These are phyloP conservation scores for Ophiostoma tasmaniense DNA, from an alignment of 2,329 filamentous ascomycete species.

Conservation along the genomic window DNA sequence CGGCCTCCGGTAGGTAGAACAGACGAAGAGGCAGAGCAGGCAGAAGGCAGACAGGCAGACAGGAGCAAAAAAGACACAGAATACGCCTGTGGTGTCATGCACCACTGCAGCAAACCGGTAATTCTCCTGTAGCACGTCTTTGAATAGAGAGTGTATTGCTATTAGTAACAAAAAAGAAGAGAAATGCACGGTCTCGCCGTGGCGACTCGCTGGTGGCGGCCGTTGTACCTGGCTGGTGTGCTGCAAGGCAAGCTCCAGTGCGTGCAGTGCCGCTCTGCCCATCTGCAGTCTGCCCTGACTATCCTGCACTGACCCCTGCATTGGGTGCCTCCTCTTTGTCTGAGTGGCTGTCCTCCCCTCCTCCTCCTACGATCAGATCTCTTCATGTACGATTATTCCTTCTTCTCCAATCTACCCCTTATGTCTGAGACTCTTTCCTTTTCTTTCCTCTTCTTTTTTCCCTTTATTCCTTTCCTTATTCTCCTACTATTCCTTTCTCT, in stretches of 20 bases:
- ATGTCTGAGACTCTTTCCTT: neutral
- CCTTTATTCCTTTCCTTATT: neutral
- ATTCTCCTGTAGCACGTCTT: neutral
- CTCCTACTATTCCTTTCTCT: neutral
- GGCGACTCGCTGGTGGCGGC: neutral
- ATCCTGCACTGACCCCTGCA: slow-evolving; percentile 12
- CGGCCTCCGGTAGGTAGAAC: neutral
- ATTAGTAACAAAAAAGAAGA: too few species aligned
- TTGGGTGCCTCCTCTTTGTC: slow-evolving; percentile 11
- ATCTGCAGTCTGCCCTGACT: slow-evolving; percentile 6
- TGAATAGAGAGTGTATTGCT: neutral
- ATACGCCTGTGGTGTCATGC: neutral
- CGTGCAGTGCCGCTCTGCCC: neutral
- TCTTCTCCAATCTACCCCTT: neutral
- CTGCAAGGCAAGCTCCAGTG: neutral
- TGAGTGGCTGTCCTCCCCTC: neutral
- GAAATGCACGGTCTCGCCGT: neutral
- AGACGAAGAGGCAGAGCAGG: neutral
- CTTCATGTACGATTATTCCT: neutral
- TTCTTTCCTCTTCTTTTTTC: too few species aligned
- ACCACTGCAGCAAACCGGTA: neutral
- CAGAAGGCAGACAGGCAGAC: neutral
- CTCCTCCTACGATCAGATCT: neutral
- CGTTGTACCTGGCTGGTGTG: neutral
- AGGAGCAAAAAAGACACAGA: neutral